Evolutionary conservation across 1,139 yeast genomes (phyloP), one percentile per base, ranked within the genome.

Genomic region (Blastobotrys proliferans): DNA sequence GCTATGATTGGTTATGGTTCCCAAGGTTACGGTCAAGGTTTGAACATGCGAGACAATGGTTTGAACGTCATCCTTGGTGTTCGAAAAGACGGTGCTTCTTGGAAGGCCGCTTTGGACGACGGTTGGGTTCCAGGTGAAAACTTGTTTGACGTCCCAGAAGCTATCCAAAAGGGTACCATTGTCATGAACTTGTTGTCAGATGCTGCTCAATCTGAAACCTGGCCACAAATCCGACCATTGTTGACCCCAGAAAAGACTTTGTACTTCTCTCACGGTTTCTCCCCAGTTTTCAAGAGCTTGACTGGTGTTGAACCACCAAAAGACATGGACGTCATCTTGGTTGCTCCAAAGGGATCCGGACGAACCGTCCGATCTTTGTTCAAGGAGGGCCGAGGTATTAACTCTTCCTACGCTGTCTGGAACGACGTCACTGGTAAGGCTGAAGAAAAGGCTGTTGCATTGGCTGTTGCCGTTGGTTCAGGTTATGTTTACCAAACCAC

Each of bases 111-210:
- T 64, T 74, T 87, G 62, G 98, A 92, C 73, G 98, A 92, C 71
- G 98, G 98, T 61, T 92, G 98, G 98, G 96, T 92, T 60, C 96
- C 96, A 68, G 98, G 98, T 69, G 87, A 92, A 79, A 92, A 85
- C 81, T 79, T 92, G 70, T 92, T 92, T 69, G 90, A 83, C 55
- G 97, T 92, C 59, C 77, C 79, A 58, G 97, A 90, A 74, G 98
- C 98, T 61, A 83, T 92, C 68, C 59, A 69, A 60, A 83, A 77
- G 71, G 98, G 98, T 77, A 83, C 97, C 62, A 81, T 81, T 70
- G 74, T 92, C 72, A 90, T 92, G 97, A 90, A 94, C 85, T 79
- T 92, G 74, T 79, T 92, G 64, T 90, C 97, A 46, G 98, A 92
- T 68, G 98, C 98, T 67, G 97, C 98, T 62, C 98, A 92, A 79